phyloP scores from a whole-genome alignment of 768 basidiomycete genomes.

The Filobasidium floriforme region DNA sequence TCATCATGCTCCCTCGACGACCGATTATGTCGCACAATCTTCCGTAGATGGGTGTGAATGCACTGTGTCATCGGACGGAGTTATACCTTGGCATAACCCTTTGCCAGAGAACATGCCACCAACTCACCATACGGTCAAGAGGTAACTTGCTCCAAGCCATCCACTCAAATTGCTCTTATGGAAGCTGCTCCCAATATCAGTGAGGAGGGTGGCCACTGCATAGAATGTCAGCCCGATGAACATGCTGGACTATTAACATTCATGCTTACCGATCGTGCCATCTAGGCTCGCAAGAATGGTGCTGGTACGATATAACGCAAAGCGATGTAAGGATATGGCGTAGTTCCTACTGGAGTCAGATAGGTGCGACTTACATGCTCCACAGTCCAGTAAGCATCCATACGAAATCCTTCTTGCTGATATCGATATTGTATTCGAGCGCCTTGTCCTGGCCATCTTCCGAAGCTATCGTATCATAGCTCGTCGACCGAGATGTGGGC shows the following conservation, averaged over 20 bases:
- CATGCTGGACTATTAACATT: too few relatives aligned
- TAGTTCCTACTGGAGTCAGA: background rate
- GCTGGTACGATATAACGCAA: background rate
- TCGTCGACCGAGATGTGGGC: background rate
- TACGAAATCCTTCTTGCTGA: constrained; percentile 16
- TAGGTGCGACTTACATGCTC: constrained; percentile 1
- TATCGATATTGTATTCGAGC: constrained; percentile 19
- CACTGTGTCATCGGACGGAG: background rate
- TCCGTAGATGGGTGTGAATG: constrained; percentile 61
- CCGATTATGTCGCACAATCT: constrained; percentile 46
- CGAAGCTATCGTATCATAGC: background rate
- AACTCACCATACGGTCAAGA: constrained; percentile 31
- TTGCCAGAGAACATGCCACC: background rate
- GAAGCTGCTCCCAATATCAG: constrained; percentile 22
- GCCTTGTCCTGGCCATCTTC: constrained; percentile 8
- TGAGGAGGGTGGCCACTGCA: constrained; percentile 21
- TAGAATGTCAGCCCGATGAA: background rate
- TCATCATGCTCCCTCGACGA: constrained; percentile 75
- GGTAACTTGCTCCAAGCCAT: constrained; percentile 40
- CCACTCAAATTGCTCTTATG: constrained; percentile 32
- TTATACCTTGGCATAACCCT: background rate
- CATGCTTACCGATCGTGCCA: constrained; percentile 15
- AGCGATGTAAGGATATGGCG: background rate
- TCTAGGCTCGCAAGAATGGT: constrained; percentile 16
- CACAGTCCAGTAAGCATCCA: constrained; percentile 16